phyloP scores from a whole-genome alignment of 2,329 filamentous ascomycete species.

The Colletotrichum ledebouriae region DNA sequence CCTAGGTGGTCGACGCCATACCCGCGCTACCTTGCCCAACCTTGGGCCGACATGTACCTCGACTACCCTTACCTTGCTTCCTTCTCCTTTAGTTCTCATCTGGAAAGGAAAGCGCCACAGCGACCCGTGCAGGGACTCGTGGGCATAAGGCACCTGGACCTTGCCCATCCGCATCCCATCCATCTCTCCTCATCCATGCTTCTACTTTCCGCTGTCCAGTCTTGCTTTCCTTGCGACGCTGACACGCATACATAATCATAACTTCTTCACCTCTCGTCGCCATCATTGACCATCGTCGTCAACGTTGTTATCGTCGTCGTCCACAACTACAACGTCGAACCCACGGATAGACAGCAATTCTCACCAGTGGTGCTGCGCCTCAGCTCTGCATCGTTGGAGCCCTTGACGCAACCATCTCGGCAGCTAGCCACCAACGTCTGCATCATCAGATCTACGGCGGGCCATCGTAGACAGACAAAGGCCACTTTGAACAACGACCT shows the following conservation, averaged over 20 bases:
- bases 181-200: conserved; percentile 10
- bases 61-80: conserved; percentile 1
- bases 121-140: conserved; percentile 30
- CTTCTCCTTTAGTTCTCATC: conserved; percentile 6
- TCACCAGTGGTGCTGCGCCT: conserved; percentile 8
- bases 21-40: conserved; percentile 19
- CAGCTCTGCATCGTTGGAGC: conserved; percentile 10
- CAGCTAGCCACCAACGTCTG: conserved; percentile 2
- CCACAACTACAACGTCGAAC: neutral
- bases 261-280: conserved; percentile 2
- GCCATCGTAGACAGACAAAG: neutral
- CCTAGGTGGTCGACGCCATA: neutral
- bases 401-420: neutral
- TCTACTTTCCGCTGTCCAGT: neutral
- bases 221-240: conserved; percentile 10
- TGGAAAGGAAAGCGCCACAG: conserved; percentile 15
- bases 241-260: conserved; percentile 27
- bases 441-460: neutral
- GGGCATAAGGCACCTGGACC: conserved; percentile 21
- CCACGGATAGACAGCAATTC: neutral
- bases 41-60: conserved; percentile 24
- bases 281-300: conserved; percentile 2
- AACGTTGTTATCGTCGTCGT: neutral
- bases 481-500: conserved; percentile 1
- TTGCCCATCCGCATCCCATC: conserved; percentile 24